Conservation (phyloP, 176 grass and related monocot species). For the Chrysopogon serrulatus region DNA sequence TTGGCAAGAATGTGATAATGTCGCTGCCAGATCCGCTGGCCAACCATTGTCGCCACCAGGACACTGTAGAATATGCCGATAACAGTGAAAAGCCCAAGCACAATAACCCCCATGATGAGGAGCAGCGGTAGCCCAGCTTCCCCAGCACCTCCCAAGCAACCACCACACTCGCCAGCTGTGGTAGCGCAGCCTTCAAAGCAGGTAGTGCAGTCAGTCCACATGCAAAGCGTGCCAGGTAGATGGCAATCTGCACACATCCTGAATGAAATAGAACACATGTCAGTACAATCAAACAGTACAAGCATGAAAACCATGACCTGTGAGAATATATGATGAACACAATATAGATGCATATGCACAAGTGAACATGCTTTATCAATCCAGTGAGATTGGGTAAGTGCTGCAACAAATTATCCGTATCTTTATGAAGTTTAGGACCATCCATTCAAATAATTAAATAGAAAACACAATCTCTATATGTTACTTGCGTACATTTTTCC, state of each 20-base stretch:
- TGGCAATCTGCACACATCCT: slow-evolving; percentile 94
- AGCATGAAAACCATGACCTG: not conserved
- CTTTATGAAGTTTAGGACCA: not conserved
- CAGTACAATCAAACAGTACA: not conserved
- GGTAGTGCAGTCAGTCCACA: slow-evolving; percentile 93
- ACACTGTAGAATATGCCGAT: slow-evolving; percentile 87
- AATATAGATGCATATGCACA: not conserved
- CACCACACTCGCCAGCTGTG: slow-evolving; percentile 79
- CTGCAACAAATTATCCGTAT: not conserved
- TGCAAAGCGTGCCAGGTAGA: slow-evolving; percentile 81
- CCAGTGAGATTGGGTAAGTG: not conserved
- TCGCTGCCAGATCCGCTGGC: slow-evolving; percentile 88
- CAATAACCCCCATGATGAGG: slow-evolving; percentile 76
- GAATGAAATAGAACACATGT: slow-evolving; percentile 39
- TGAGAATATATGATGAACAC: not conserved
- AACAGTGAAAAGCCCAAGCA: slow-evolving; percentile 60
- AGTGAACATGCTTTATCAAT: not conserved
- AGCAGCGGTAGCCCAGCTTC: slow-evolving; percentile 76
- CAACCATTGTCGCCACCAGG: slow-evolving; percentile 80
- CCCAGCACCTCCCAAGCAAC: slow-evolving; percentile 79
- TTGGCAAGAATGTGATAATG: slow-evolving; percentile 91
- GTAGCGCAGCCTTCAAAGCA: slow-evolving; percentile 88
- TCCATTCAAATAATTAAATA: not conserved
- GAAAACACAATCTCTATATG: not conserved
- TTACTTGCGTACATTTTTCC: not conserved